A percentile compares a stretch with the other conserved stretches of the same genome.
phyloP scores from a whole-genome alignment of 495 filamentous ascomycete species.

The Aspergillus indologenus region DNA sequence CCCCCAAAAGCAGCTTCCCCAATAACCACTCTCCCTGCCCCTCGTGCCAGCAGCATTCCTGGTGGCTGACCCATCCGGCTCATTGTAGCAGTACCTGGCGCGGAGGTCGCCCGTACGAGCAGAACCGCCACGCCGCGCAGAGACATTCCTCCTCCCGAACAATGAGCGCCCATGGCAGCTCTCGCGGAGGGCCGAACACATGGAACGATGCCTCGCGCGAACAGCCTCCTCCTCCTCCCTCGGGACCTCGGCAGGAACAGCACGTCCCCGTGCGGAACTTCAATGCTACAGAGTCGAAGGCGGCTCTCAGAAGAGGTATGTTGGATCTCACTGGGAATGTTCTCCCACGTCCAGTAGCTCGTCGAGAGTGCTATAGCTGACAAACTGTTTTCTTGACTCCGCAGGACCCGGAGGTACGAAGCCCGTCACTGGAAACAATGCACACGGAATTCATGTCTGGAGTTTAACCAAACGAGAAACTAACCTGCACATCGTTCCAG shows the following conservation, averaged over 20 bases:
- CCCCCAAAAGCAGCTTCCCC: too few relatives aligned
- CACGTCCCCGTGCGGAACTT: constrained; percentile 47
- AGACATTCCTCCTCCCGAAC: constrained; percentile 30
- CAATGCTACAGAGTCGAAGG: constrained; percentile 46
- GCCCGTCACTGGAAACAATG: background rate
- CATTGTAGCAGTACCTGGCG: constrained; percentile 34
- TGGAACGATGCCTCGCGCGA: constrained; percentile 28
- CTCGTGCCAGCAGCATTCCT: background rate
- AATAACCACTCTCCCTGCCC: background rate
- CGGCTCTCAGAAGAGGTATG: constrained; percentile 40
- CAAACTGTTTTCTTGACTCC: background rate
- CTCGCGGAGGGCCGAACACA: constrained; percentile 27
- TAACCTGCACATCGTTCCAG: too few relatives aligned
- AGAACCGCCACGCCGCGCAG: constrained; percentile 40
- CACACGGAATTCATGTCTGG: too few relatives aligned
- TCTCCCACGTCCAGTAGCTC: background rate
- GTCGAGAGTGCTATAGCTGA: background rate
- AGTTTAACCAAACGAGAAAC: constrained; percentile 3
- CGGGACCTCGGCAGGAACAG: constrained; percentile 33
- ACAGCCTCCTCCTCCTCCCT: constrained; percentile 10
- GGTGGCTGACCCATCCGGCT: background rate
- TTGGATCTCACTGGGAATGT: background rate
- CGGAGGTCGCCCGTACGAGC: constrained; percentile 33
- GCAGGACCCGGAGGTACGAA: constrained; percentile 30
- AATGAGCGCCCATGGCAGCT: constrained; percentile 34